Base-by-base conservation (phyloP, 1,284 basidiomycete species). In the Ceratobasidium sp. region DNA sequence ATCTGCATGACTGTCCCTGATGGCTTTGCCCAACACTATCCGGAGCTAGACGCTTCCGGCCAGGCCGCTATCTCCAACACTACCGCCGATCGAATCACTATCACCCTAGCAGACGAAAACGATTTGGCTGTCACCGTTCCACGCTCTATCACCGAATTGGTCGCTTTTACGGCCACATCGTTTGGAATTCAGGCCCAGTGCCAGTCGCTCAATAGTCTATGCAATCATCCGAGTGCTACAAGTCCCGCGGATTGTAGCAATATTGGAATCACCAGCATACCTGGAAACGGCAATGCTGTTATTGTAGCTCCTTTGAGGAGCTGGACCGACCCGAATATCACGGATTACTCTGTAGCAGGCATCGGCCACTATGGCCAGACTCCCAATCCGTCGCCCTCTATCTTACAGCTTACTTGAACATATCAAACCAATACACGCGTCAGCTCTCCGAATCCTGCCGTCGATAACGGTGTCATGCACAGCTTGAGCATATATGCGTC, bases 121-220 rank as follows among this genome's bases (percentile, higher is more conserved):
- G 65, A 67, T 46, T 9, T 50, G 46, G 65, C 65, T 28, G 28
- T 67, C n/a, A 52, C 46, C 9, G 48, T 52, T 33, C 65, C 65
- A 2, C 38, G 7, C 23, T 26, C 10, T 40, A 13, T 67, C 3
- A 12, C 1, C 26, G 4, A 52, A 50, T 13, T 15, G 9, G 44
- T 46, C 12, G 33, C 4, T 26, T 67, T 67, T 23, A 48, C 20
- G 15, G 12, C 65, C 15, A 67, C 46, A 13, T 23, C 44, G 17
- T 67, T 67, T 20, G 65, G 65, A 17, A 52, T 52, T 23, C 65
- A n/a, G 3, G 46, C 65, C 28, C 38, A 38, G 28, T 67, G 65
- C 65, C 6, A 50, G 20, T 67, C 65, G 17, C 65, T 67, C 20
- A 67, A 67, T 12, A 44, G 15, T n/a, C 17, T 6, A 67, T 67